These are phyloP conservation scores for Brassica hybrid DNA, from an alignment of 441 rosid genomes.

Conservation along the genomic window DNA sequence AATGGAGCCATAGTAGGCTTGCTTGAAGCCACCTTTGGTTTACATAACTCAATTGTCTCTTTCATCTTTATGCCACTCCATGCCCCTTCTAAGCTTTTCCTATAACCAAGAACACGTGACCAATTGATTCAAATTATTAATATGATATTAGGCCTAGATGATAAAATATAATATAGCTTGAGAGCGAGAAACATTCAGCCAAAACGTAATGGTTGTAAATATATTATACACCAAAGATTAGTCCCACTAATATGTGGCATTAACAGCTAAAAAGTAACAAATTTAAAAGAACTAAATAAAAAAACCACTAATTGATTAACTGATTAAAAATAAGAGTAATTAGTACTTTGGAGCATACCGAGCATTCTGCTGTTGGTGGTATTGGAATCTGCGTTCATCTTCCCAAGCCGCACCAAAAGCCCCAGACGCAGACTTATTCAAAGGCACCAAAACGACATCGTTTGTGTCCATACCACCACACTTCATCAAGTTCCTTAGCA, in stretches of 20 bases:
- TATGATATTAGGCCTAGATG: background rate
- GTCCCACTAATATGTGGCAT: constrained; percentile 21
- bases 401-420: constrained; percentile 45
- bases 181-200: constrained; percentile 2
- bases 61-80: constrained; percentile 49
- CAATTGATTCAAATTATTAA: constrained; percentile 8
- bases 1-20: constrained; percentile 48
- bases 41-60: constrained; percentile 42
- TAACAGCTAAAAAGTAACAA: constrained; percentile 7
- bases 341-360: constrained; percentile 36
- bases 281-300: background rate
- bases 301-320: too few relatives aligned
- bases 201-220: too few relatives aligned
- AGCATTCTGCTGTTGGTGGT: constrained; percentile 45
- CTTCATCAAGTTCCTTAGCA: constrained; percentile 53
- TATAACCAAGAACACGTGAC: constrained; percentile 27
- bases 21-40: constrained; percentile 35
- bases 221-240: too few relatives aligned
- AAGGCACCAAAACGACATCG: constrained; percentile 51
- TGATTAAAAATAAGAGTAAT: background rate
- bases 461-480: constrained; percentile 63
- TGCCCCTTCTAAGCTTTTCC: constrained; percentile 51
- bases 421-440: constrained; percentile 35
- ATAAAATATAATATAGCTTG: constrained; percentile 1
- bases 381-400: constrained; percentile 45